Evolutionary conservation across 2,329 filamentous ascomycete species (phyloP).

Genomic region (Colletotrichum falcatum): DNA sequence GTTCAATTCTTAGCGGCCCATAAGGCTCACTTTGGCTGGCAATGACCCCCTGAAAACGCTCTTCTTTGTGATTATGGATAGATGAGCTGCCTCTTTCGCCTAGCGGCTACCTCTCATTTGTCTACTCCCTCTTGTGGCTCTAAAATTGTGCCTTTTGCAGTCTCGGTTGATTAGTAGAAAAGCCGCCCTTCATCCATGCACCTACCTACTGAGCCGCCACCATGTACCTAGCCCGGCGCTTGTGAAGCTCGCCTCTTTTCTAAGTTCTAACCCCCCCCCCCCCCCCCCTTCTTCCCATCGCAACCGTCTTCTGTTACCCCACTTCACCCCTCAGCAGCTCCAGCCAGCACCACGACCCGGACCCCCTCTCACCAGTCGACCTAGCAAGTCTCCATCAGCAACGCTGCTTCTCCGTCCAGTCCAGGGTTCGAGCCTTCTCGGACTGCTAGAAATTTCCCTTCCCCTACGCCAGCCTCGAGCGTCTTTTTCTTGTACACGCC

Average conservation of each 20-base stretch:
- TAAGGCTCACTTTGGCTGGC: conserved; percentile 34
- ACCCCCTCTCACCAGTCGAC: conserved; percentile 28
- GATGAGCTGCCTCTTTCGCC: conserved; percentile 5
- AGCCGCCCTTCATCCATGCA: background rate
- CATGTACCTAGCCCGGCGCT: background rate
- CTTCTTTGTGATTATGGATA: background rate
- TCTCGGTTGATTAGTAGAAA: background rate
- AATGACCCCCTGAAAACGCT: conserved; percentile 25
- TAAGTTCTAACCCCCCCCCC: no score
- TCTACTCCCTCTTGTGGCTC: background rate
- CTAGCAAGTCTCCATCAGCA: conserved; percentile 39
- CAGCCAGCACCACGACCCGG: conserved; percentile 24
- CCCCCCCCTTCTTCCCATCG: background rate
- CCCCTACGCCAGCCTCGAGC: conserved; percentile 28
- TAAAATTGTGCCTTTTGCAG: background rate
- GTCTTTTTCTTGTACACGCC: conserved; percentile 17
- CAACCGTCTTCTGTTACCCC: conserved; percentile 32
- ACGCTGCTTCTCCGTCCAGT: conserved; percentile 29
- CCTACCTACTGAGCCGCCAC: background rate
- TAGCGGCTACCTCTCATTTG: background rate
- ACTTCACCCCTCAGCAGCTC: conserved; percentile 38
- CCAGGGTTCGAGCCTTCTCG: conserved; percentile 37
- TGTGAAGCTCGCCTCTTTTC: conserved; percentile 33
- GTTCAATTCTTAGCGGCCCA: conserved; percentile 33
- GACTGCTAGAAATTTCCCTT: conserved; percentile 30